Conservation (phyloP, 2,329 filamentous ascomycete species). For the Curvularia spicifera region DNA sequence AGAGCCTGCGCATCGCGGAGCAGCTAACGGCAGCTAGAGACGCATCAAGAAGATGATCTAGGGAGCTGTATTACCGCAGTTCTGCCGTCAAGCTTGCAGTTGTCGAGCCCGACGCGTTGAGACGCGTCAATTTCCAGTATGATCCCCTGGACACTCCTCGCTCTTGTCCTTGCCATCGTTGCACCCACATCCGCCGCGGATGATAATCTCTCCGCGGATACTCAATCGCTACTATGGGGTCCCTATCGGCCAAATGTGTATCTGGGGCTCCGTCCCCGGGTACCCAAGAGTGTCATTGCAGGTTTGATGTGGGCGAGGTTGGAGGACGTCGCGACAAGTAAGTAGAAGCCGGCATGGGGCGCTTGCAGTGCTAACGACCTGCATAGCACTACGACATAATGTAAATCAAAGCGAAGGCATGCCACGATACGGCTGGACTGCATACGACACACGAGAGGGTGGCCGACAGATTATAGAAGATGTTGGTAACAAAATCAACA, state of each 20-base stretch:
- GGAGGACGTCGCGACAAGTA: conserved; percentile 78
- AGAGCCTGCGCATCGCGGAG: conserved; percentile 13
- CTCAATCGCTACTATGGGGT: conserved; percentile 91
- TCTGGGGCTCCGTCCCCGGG: conserved; percentile 82
- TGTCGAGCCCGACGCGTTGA: conserved; percentile 12
- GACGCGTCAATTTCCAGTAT: conserved; percentile 25
- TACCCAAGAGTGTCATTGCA: conserved; percentile 78
- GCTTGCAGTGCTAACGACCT: conserved; percentile 13
- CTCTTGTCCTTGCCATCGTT: conserved; percentile 24
- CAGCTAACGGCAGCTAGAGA: conserved; percentile 8
- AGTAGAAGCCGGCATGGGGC: conserved; percentile 38
- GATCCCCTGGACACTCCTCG: conserved; percentile 29
- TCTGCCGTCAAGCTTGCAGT: conserved; percentile 7
- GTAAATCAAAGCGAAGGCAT: conserved; percentile 94
- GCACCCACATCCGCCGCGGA: conserved; percentile 18
- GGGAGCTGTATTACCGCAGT: conserved; percentile 13
- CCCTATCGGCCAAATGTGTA: conserved; percentile 93
- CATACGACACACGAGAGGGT: conserved; percentile 86
- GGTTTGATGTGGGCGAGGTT: conserved; percentile 89
- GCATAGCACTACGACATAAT: conserved; percentile 76
- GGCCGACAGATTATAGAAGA: conserved; percentile 90
- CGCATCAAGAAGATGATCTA: conserved; percentile 15
- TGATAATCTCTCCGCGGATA: conserved; percentile 49
- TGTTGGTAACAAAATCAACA: conserved; percentile 79
- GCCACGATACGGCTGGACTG: conserved; percentile 94